These are phyloP conservation scores for Forsythia viridissima DNA, from an alignment of 257 asterid species.

Conservation along the genomic window DNA sequence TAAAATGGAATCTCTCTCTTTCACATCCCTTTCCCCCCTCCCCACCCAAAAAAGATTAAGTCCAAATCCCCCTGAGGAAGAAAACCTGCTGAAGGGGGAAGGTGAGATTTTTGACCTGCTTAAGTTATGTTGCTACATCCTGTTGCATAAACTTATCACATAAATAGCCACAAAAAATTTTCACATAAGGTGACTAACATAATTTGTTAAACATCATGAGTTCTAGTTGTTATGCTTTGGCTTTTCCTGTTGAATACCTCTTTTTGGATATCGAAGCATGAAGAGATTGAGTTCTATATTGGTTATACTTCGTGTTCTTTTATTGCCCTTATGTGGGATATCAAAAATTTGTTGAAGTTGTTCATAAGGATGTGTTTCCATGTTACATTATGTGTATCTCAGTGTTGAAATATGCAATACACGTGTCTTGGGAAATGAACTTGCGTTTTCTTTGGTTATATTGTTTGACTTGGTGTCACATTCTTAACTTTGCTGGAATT, in stretches of 20 bases:
- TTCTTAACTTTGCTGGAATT: conserved; percentile 10
- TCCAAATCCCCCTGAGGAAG: not conserved
- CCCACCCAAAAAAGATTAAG: no score
- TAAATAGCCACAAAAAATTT: no score
- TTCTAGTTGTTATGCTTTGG: not conserved
- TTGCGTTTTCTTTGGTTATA: not conserved
- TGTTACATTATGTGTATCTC: not conserved
- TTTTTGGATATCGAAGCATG: not conserved
- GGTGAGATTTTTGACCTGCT: not conserved
- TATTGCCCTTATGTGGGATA: not conserved
- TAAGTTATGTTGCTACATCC: not conserved
- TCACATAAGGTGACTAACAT: not conserved
- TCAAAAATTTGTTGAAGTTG: not conserved
- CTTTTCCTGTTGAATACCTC: not conserved
- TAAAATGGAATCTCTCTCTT: not conserved
- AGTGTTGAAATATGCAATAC: not conserved
- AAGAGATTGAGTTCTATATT: not conserved
- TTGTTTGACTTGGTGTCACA: not conserved
- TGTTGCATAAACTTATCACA: not conserved
- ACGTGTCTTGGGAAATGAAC: not conserved
- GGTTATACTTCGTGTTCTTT: not conserved
- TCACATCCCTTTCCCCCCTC: no score
- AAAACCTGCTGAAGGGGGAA: not conserved
- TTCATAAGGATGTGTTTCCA: not conserved
- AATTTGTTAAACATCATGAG: not conserved